phyloP scores from a whole-genome alignment of 2,329 filamentous ascomycete genomes.

The Fusarium begoniae region DNA sequence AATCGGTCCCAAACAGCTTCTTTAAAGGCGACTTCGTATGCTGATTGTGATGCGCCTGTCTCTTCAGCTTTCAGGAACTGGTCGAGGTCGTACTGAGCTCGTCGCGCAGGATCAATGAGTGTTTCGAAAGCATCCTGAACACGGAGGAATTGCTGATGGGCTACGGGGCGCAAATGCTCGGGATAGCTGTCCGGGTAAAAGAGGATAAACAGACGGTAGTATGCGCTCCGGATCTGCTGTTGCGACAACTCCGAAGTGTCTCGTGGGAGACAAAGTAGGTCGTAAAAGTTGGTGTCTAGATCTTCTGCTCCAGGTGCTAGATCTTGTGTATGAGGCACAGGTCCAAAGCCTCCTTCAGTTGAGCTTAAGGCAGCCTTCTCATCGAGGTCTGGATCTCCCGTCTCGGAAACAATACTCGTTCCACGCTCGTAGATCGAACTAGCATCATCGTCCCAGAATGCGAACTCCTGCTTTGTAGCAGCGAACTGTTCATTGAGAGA shows the following conservation, averaged over 20 bases:
- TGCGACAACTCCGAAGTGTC: conserved; percentile 38
- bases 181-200: conserved; percentile 57
- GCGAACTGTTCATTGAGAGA: conserved; percentile 60
- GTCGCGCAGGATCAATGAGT: conserved; percentile 54
- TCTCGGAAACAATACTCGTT: conserved; percentile 40
- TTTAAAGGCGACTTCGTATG: conserved; percentile 31
- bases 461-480: conserved; percentile 56
- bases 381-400: conserved; percentile 14
- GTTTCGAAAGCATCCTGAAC: conserved; percentile 58
- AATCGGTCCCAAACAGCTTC: conserved; percentile 33
- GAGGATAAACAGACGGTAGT: conserved; percentile 55
- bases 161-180: conserved; percentile 49
- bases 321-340: not conserved
- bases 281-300: conserved; percentile 52
- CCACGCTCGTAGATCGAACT: conserved; percentile 53
- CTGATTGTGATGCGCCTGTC: conserved; percentile 25
- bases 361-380: conserved; percentile 24
- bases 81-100: conserved; percentile 53
- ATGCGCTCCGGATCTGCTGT: conserved; percentile 54
- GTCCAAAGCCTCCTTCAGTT: conserved; percentile 11
- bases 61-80: conserved; percentile 35
- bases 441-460: conserved; percentile 59
- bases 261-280: conserved; percentile 55
- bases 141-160: conserved; percentile 52
- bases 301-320: not conserved